These are phyloP conservation scores for Cardamine resedifolia DNA, from an alignment of 345 rosid species.

Conservation along the genomic window DNA sequence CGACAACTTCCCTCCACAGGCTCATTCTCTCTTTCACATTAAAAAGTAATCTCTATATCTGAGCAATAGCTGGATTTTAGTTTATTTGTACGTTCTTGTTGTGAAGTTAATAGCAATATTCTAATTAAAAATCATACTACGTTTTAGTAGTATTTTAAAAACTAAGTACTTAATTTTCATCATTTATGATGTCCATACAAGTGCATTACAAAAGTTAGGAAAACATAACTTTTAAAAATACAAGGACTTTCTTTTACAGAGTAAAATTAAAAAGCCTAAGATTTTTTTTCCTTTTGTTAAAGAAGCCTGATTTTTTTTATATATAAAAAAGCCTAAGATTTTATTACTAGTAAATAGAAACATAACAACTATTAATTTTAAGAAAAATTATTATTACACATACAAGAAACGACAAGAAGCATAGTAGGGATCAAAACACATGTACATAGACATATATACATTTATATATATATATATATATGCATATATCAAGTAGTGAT, in stretches of 20 bases:
- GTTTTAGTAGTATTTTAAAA: not conserved
- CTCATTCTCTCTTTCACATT: not conserved
- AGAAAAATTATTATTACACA: slow-evolving; percentile 1
- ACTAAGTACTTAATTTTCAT: not conserved
- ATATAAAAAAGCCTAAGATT: not conserved
- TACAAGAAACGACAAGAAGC: slow-evolving; percentile 33
- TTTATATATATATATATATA: not conserved
- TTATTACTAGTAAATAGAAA: not conserved
- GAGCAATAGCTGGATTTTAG: not conserved
- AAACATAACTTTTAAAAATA: too few relatives aligned
- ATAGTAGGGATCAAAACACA: slow-evolving; percentile 40
- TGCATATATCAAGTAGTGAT: slow-evolving; percentile 20
- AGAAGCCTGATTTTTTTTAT: too few relatives aligned
- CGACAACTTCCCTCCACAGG: too few relatives aligned
- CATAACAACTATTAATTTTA: slow-evolving; percentile 11
- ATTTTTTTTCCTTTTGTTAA: too few relatives aligned
- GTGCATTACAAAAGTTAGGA: not conserved
- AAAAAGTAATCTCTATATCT: not conserved
- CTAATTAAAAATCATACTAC: not conserved
- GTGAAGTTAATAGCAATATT: not conserved
- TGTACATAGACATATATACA: slow-evolving; percentile 10
- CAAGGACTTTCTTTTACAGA: not conserved
- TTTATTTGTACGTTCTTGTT: not conserved
- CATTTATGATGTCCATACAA: not conserved
- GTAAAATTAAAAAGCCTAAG: not conserved